Conservation (phyloP, 345 rosid genomes). For the Linum usitatissimum region DNA sequence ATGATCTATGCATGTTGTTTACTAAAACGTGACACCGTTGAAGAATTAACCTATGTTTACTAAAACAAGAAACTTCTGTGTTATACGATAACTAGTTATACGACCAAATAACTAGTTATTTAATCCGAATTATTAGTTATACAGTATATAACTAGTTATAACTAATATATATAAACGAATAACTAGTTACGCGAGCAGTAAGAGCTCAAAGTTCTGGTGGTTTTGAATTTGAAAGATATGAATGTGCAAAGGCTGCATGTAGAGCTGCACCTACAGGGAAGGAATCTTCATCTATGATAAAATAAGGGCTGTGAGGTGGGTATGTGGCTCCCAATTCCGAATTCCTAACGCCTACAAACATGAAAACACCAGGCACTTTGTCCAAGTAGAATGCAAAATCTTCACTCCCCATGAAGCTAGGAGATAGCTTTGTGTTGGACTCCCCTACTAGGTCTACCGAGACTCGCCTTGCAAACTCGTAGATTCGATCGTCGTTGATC, state of each 20-base stretch:
- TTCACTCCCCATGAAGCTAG: conserved; percentile 45
- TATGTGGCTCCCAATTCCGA: conserved; percentile 29
- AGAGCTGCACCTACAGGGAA: conserved; percentile 45
- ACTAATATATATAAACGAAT: too few relatives aligned
- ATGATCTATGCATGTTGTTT: too few relatives aligned
- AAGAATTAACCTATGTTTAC: too few relatives aligned
- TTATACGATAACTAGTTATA: too few relatives aligned
- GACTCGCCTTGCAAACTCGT: conserved; percentile 22
- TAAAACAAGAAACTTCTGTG: too few relatives aligned
- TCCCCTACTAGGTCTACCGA: conserved; percentile 34
- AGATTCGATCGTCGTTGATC: conserved; percentile 27
- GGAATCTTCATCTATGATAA: conserved; percentile 40
- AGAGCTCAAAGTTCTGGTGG: background rate
- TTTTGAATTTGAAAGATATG: conserved; percentile 23
- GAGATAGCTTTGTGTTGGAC: conserved; percentile 30
- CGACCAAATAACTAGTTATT: too few relatives aligned
- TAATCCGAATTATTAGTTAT: too few relatives aligned
- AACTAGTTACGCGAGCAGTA: background rate
- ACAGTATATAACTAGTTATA: background rate
- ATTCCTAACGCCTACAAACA: conserved; percentile 31
- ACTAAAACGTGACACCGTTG: too few relatives aligned
- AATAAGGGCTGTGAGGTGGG: conserved; percentile 46
- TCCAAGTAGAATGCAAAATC: conserved; percentile 48
- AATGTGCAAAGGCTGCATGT: conserved; percentile 38
- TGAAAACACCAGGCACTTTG: conserved; percentile 36